These are phyloP conservation scores for Fusarium sp. DNA, from an alignment of 2,329 filamentous ascomycete species.

Conservation along the genomic window DNA sequence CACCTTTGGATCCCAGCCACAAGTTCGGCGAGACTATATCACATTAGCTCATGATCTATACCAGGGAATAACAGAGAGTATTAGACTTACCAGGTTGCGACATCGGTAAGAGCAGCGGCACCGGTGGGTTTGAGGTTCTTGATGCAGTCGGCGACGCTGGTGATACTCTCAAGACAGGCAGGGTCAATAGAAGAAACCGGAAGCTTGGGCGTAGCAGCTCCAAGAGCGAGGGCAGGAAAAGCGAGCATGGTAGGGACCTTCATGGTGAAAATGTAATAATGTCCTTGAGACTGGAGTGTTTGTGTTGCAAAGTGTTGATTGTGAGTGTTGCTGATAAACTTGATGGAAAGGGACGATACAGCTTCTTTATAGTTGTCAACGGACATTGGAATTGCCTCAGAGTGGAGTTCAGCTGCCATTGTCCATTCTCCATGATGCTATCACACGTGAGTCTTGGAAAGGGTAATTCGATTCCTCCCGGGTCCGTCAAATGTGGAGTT, in stretches of 20 bases:
- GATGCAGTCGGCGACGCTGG: background rate
- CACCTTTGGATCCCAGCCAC: background rate
- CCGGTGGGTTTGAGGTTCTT: background rate
- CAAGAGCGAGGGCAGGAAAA: background rate
- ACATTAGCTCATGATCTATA: background rate
- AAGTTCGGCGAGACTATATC: background rate
- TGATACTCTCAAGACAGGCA: background rate
- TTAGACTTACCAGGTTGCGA: background rate
- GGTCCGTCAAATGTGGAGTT: fast-evolving
- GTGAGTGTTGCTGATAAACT: background rate
- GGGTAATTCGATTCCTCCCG: no score
- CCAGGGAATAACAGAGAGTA: fast-evolving
- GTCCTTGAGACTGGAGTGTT: background rate
- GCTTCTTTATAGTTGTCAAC: background rate
- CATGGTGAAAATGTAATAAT: background rate
- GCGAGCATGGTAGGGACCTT: background rate
- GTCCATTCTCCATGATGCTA: background rate
- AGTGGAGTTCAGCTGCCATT: fast-evolving
- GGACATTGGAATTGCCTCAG: fast-evolving
- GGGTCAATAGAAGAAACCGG: background rate
- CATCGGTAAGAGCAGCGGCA: background rate
- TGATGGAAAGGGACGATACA: background rate
- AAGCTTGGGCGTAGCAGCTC: background rate
- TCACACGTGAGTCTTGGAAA: fast-evolving
- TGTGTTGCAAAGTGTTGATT: background rate